Evolutionary conservation across 108 stramenopile species (phyloP).

Genomic region (Cylindrotheca fusiformis): DNA sequence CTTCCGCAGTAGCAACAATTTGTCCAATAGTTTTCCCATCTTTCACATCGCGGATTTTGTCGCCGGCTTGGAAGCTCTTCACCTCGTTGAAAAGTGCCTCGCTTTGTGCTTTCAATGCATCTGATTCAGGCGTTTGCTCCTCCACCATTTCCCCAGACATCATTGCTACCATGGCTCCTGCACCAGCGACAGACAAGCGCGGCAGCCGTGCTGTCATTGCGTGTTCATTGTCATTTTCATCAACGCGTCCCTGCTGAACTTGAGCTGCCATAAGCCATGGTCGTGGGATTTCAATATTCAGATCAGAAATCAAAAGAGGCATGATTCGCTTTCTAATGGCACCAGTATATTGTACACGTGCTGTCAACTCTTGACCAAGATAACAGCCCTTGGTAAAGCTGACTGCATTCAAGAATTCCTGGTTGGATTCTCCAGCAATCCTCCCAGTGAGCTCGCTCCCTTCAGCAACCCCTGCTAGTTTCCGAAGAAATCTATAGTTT

Average conservation of each 20-base stretch:
- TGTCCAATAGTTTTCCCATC: constrained; percentile 84
- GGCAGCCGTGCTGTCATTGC: constrained; percentile 51
- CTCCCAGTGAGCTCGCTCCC: constrained; percentile 69
- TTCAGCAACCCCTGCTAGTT: constrained; percentile 83
- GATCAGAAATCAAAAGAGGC: constrained; percentile 76
- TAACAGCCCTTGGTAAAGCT: constrained; percentile 97
- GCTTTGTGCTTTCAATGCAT: constrained; percentile 39
- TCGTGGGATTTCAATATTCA: constrained; percentile 64
- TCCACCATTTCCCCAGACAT: constrained; percentile 48
- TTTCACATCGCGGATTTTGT: constrained; percentile 67
- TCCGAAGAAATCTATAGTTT: constrained; percentile 68
- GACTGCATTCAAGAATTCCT: constrained; percentile 90
- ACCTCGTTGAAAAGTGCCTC: constrained; percentile 45
- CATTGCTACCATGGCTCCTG: constrained; percentile 67
- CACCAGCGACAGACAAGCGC: constrained; percentile 62
- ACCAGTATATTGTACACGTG: constrained; percentile 92
- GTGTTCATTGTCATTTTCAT: constrained; percentile 7
- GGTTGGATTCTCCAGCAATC: constrained; percentile 90
- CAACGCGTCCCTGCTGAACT: constrained; percentile 46
- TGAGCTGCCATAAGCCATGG: constrained; percentile 76
- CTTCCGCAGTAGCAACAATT: constrained; percentile 64
- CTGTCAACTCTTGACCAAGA: constrained; percentile 97
- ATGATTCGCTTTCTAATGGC: constrained; percentile 89
- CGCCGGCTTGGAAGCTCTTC: constrained; percentile 36
- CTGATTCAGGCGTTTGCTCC: constrained; percentile 20